Evolutionary conservation across 2,329 filamentous ascomycete genomes (phyloP).

Genomic region (Ophiocordyceps australis): DNA sequence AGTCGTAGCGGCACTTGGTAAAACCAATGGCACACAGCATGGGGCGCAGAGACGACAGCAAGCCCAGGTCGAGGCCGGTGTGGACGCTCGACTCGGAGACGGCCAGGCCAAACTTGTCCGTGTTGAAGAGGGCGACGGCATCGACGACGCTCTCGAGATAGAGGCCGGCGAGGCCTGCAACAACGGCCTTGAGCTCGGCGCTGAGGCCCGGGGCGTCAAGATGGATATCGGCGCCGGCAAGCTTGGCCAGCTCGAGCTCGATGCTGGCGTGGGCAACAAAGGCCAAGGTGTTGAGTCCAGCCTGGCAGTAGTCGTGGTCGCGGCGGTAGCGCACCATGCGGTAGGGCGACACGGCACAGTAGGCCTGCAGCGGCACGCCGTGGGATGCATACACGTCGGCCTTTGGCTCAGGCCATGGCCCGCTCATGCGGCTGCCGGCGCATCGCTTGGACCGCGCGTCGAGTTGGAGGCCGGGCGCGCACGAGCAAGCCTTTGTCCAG

Average conservation of each 20-base stretch:
- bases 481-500: conserved; percentile 22
- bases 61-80: conserved; percentile 7
- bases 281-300: conserved; percentile 11
- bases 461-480: conserved; percentile 20
- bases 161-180: conserved; percentile 13
- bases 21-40: conserved; percentile 13
- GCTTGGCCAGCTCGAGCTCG: conserved; percentile 8
- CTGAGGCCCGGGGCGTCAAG: conserved; percentile 9
- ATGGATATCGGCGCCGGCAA: conserved; percentile 4
- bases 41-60: conserved; percentile 8
- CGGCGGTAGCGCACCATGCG: conserved; percentile 15
- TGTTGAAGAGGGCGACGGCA: conserved; percentile 19
- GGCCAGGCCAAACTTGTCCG: conserved; percentile 12
- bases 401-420: conserved; percentile 15
- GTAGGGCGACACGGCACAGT: conserved; percentile 15
- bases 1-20: conserved; percentile 15
- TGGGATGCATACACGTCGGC: conserved; percentile 8
- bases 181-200: conserved; percentile 12
- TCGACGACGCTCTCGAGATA: conserved; percentile 12
- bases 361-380: conserved; percentile 11
- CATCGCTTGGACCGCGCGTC: conserved; percentile 12
- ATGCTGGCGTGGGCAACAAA: conserved; percentile 14
- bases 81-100: conserved; percentile 9
- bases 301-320: conserved; percentile 17
- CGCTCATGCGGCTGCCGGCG: conserved; percentile 8